Base-by-base conservation (phyloP, 305 asterid genomes). In the Solanum hybrid region DNA sequence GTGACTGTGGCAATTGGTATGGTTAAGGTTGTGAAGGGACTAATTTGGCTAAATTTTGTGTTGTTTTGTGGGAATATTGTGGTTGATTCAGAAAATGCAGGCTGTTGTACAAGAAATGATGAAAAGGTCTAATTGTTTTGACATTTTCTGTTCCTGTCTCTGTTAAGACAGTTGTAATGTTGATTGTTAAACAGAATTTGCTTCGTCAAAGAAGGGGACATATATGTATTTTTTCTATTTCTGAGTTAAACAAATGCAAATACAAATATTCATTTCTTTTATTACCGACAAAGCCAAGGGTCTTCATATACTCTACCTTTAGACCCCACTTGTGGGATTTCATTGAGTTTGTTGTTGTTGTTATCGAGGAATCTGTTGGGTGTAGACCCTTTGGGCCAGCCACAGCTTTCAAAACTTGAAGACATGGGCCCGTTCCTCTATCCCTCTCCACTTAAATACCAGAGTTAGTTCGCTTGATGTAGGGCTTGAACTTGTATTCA, bases 1-100 rank as follows among this genome's bases (percentile, higher is more conserved):
- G 71, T 91, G 38, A 95, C 94, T 89, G 94, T 90, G 88, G 90
- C 93, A 29, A 90, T 92, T 10, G 98, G 98, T 35, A 89, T 89
- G 10, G 89, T 89, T 27, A 92, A 90, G 93, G 89, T 89, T 82
- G 90, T 91, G 40, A 95, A 92, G 86, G 90, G 94, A 8, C 84
- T 90, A 17, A n/a, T 89, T 37, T 91, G 93, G 94, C 84, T 85
- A 77, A 90, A 85, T 11, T 11, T 20, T 81, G 88, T 93, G 69
- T 66, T 93, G 92, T 89, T 92, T 69, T 92, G 93, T 88, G 56
- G 92, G 90, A 89, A 89, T 86, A 51, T 51, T 17, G 42, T 24
- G 16, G 88, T 64, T 71, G 71, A 42, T 20, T 38, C 32, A 26
- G 51, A 79, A 27, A 31, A 24, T 75, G 79, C 42, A 20, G 38